phyloP scores from a whole-genome alignment of 163 green algal species.

The Chlamydomonas reinhardtii region DNA sequence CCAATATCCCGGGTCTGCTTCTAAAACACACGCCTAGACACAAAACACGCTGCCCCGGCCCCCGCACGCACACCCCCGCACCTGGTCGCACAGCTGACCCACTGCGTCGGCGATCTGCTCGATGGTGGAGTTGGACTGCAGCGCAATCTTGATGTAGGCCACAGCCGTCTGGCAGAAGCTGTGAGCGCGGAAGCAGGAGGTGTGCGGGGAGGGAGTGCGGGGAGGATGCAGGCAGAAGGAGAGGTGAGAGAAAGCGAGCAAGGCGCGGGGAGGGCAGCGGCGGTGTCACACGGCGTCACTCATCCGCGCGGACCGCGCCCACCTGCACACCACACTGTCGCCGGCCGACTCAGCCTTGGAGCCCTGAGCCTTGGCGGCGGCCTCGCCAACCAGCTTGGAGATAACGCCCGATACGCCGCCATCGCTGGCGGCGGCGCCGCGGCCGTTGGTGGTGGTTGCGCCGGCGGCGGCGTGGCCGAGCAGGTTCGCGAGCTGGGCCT shows the following conservation, averaged over 20 bases:
- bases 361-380: background rate
- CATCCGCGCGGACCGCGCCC: too few species aligned
- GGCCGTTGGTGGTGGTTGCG: background rate
- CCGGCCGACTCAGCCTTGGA: background rate
- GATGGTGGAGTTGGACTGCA: constrained; percentile 89
- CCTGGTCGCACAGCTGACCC: constrained; percentile 65
- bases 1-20: too few species aligned
- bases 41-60: too few species aligned
- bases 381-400: too few species aligned
- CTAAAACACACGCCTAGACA: too few species aligned
- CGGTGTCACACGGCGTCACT: too few species aligned
- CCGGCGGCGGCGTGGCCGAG: background rate
- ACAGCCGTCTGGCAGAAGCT: constrained; percentile 74
- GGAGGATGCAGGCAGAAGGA: too few species aligned
- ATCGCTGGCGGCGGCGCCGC: background rate
- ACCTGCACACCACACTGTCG: constrained; percentile 56
- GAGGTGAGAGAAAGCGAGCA: too few species aligned
- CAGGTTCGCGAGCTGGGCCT: background rate
- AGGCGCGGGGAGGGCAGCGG: too few species aligned
- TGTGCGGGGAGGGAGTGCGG: too few species aligned
- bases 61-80: background rate
- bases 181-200: too few species aligned
- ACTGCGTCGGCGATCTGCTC: constrained; percentile 62
- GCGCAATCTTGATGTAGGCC: constrained; percentile 80
- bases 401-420: too few species aligned